Evolutionary conservation across 345 rosid genomes (phyloP), one percentile per base, ranked within the genome.

Genomic region (Gossypium mustelinum): DNA sequence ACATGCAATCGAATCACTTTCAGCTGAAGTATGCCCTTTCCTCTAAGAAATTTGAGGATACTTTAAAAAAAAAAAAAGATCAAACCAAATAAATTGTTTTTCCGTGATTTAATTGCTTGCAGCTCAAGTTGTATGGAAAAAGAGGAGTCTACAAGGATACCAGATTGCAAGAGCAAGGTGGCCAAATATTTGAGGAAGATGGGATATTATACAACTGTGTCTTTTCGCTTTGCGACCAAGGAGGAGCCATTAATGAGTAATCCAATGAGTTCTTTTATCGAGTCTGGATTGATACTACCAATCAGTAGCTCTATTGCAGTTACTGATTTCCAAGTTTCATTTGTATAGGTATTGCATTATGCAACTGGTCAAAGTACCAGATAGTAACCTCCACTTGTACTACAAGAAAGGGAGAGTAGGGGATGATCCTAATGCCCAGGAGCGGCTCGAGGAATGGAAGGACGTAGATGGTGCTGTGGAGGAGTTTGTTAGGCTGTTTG

Each of bases 111-210:
- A 22, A 50, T 11, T 73, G 0, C 57, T 68, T 87, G 81, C 86
- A 92, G 97, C 83, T 94, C 13, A 92, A 90, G 75, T 76, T 92
- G 73, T 83, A 75, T 58, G 98, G 94, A 11, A 94, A 94, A 70
- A 85, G 84, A 78, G 86, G 86, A 45, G 94, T 92, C 14, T 82
- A 88, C 81, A 89, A 84, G 77, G 94, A 92, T 50, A 78, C 87
- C 16, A 83, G 60, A 64, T 81, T 88, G 81, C 76, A 68, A 51
- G 94, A 90, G 57, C 84, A 61, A 78, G 92, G 75, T 63, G 93
- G 92, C 29, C 43, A 76, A 69, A 88, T 90, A 45, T 73, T 87
- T 0, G 94, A 94, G 79, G 84, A 79, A 80, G 92, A 90, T 56
- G 97, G 91, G 51, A 81, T 92, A 22, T 27, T 88, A 60, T 92